phyloP scores from a whole-genome alignment of 1,284 basidiomycete species.

The Trametes polyzona region DNA sequence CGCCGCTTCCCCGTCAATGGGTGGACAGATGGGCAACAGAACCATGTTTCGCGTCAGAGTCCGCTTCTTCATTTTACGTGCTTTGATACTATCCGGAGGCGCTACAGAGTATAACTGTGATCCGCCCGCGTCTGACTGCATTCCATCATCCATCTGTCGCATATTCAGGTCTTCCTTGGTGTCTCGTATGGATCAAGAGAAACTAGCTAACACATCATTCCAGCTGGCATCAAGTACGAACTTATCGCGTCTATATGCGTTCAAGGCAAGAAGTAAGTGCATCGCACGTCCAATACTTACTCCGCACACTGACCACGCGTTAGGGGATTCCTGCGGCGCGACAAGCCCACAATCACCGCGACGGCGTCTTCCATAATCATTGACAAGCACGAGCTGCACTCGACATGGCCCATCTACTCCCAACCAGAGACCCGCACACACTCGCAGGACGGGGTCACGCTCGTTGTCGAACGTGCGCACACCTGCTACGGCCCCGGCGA shows the following conservation, averaged over 20 bases:
- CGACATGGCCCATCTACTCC: constrained; percentile 87
- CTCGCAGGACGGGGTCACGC: constrained; percentile 65
- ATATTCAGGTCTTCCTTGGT: neutral
- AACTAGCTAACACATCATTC: constrained; percentile 8
- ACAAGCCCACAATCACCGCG: constrained; percentile 61
- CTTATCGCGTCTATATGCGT: constrained; percentile 82
- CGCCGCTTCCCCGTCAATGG: neutral
- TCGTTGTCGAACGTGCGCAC: constrained; percentile 74
- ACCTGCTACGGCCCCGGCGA: constrained; percentile 87
- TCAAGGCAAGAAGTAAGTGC: constrained; percentile 43
- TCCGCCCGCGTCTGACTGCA: neutral
- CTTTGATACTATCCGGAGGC: too few species aligned
- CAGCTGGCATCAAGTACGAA: constrained; percentile 84
- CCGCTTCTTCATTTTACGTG: neutral
- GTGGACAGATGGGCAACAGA: neutral
- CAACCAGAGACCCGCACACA: constrained; percentile 76
- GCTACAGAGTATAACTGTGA: neutral
- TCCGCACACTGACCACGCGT: neutral
- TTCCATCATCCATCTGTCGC: neutral
- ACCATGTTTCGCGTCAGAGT: neutral
- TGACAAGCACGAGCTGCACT: constrained; percentile 89
- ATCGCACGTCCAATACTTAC: neutral
- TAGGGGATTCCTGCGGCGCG: constrained; percentile 78
- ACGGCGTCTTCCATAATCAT: constrained; percentile 73
- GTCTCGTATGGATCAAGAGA: neutral